Percentiles rank a stretch among this genome's conserved stretches.
Conservation (phyloP, 2,329 filamentous ascomycete genomes). For the Talaromyces sp. region DNA sequence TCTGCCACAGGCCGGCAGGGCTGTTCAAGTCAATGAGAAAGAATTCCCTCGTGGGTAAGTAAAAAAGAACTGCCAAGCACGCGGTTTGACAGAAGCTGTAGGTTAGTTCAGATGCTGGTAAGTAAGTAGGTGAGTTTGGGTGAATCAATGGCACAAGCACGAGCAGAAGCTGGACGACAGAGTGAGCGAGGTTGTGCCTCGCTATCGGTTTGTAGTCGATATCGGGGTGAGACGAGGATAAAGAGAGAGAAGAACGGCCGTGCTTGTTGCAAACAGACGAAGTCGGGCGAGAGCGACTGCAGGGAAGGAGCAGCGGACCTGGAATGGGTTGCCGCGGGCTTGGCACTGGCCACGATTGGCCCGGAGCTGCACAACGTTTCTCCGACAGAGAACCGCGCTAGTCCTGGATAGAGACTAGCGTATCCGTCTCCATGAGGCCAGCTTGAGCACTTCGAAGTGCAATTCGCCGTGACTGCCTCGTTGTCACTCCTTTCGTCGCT, state of each 20-base stretch:
- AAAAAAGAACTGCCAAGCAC: constrained; percentile 2
- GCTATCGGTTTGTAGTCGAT: no score
- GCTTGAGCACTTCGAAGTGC: constrained; percentile 6
- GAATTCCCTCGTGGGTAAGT: constrained; percentile 12
- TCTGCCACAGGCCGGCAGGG: constrained; percentile 19
- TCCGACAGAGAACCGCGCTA: constrained; percentile 11
- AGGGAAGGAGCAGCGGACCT: background rate
- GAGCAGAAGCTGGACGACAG: background rate
- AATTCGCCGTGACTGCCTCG: no score
- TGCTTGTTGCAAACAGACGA: background rate
- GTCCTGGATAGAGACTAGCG: background rate
- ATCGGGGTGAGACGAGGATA: background rate
- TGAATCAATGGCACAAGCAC: background rate
- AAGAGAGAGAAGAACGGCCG: background rate
- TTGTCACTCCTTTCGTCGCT: background rate
- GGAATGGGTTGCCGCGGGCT: background rate
- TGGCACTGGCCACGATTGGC: background rate
- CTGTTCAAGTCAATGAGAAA: constrained; percentile 9
- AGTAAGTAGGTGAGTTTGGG: background rate
- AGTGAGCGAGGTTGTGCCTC: background rate
- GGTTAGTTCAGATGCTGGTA: background rate
- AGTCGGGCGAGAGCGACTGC: background rate
- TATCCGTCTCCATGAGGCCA: constrained; percentile 11
- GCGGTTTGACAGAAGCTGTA: background rate
- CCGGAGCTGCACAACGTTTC: constrained; percentile 18